Percentiles rank a stretch among this genome's conserved stretches.
phyloP scores from a whole-genome alignment of 441 rosid species.

The Manihot esculenta region DNA sequence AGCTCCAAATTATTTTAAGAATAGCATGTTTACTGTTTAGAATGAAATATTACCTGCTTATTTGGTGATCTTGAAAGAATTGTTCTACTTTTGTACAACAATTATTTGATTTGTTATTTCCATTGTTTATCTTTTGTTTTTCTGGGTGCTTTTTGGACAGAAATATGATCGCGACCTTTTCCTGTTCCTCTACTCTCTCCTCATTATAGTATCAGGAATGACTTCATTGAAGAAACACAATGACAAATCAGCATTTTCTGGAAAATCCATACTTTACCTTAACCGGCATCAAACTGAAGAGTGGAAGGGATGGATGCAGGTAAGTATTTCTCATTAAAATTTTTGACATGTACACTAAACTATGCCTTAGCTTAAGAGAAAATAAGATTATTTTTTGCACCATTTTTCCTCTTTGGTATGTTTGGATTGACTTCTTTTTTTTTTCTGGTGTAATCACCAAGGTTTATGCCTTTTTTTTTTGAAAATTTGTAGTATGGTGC shows the following conservation, averaged over 20 bases:
- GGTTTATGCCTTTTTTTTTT: not conserved
- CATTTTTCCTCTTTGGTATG: no score
- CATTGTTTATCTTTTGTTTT: not conserved
- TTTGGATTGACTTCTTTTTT: not conserved
- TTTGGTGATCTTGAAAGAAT: not conserved
- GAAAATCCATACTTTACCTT: constrained; percentile 77
- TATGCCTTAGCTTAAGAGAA: not conserved
- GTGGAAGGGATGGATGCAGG: constrained; percentile 99
- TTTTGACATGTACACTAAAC: not conserved
- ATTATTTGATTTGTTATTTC: not conserved
- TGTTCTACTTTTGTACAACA: not conserved
- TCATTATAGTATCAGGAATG: constrained; percentile 85
- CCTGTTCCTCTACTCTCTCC: constrained; percentile 85
- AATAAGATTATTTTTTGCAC: not conserved
- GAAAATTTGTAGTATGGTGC: not conserved
- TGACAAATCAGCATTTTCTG: constrained; percentile 79
- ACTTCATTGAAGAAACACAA: constrained; percentile 83
- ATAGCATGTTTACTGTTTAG: not conserved
- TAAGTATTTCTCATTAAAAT: constrained; percentile 32
- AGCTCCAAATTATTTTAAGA: not conserved
- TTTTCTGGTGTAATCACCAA: not conserved
- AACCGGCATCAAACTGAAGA: constrained; percentile 98
- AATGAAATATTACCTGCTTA: not conserved
- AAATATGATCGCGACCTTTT: constrained; percentile 91
- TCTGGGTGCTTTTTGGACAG: constrained; percentile 47